Evolutionary conservation across 129 eudicot genomes (phyloP), one percentile per base, ranked within the genome.

Genomic region (Silybum marianum): DNA sequence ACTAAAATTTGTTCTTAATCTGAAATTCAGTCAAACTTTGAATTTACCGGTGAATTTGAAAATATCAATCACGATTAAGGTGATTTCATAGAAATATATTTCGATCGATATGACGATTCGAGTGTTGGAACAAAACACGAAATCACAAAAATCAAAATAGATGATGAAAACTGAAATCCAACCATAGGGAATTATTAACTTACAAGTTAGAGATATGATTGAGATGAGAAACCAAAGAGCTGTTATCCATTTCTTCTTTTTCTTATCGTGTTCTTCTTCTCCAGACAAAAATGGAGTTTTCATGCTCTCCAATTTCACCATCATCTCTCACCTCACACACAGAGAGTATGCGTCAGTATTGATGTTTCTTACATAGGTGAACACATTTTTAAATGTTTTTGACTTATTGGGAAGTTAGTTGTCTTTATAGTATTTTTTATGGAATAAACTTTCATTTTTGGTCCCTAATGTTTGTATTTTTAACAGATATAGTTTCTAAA

Each of bases 131-230:
- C 19, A 21, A 58, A 58, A 58, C 66, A 6, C 6, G 1, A 8
- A 8, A 32, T 16, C 21, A 71, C n/a, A 9, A 28, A 25, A 28
- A 63, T 71, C 18, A 63, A 30, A 39, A 9, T 25, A 18, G 46
- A 62, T 14, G 13, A 62, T 21, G 4, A 39, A 62, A 70, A 58
- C 9, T 58, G 72, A 73, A 58, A 58, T 58, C 34, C 25, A 69
- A 42, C 34, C 12, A 21, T 0, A 22, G 78, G 75, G 75, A 39
- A 58, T 69, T 36, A 51, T 32, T 32, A 51, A 74, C 88, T 83
- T 77, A 85, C 91, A 83, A 58, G 85, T 26, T 48, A 83, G 44
- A 73, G 84, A 84, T 26, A 62, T 40, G 85, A 91, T 42, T 19
- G 75, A 65, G 32, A 83, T 70, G 80, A 88, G 28, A 40, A 84